Base-by-base conservation (phyloP, 352 stramenopile genomes). In the Globisporangium perplexum region DNA sequence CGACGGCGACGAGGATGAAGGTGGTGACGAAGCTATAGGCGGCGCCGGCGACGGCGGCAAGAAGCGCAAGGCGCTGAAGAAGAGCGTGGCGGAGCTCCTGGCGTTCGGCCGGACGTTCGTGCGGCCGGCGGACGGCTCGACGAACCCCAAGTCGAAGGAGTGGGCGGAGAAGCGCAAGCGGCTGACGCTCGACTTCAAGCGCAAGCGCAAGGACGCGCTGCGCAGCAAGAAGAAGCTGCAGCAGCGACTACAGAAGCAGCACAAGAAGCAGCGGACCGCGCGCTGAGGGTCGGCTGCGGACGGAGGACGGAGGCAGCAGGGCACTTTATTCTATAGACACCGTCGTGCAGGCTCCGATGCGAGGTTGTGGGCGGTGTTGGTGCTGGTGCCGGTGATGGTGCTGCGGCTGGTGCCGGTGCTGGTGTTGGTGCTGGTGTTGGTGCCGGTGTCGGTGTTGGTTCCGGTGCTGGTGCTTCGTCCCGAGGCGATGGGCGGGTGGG, bases 131-230 rank as follows among this genome's bases (percentile, higher is more conserved):
- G 60, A 23, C 46, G 65, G 22, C 48, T 49, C 45, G 20, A 43
- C 33, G 36, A 58, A 64, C n/a, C 26, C 60, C 0, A 58, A 70
- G 22, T 30, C 42, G 35, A 68, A 62, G 47, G 47, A 71, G 33
- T 93, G 82, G 82, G 59, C 66, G 4, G 74, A 88, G 52, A 67
- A 70, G 12, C 65, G 79, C 39, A 88, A 84, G 63, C 89, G 84
- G 47, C 69, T 90, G 39, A 90, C 82, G 54, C 55, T 88, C 20
- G 82, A 93, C 59, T 93, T 83, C 60, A 88, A 88, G 41, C 79
- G 82, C 53, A 93, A 93, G 67, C 77, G 80, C 18, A 77, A 80
- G 31, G 77, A 90, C 47, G 73, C 82, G 38, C 61, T 87, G 50
- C 88, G 89, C 64, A 72, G 63, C 52, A 86, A 85, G 55, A 93